Evolutionary conservation across 2,329 filamentous ascomycete species (phyloP), one percentile per base, ranked within the genome.

Genomic region (Nemania sp.): DNA sequence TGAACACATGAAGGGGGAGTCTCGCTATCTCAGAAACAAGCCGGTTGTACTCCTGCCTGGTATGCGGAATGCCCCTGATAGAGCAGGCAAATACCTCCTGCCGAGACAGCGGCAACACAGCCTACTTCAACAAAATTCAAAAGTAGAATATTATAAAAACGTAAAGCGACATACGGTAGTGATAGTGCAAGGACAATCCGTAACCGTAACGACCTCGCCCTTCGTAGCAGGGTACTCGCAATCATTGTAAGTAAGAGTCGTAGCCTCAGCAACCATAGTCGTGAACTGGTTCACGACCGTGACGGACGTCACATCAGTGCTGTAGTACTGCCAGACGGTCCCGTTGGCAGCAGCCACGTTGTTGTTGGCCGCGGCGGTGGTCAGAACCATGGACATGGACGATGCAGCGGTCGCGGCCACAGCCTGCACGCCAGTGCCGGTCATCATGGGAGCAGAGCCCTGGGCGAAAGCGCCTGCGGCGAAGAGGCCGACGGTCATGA

Each of bases 161-260:
- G 7, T 11, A 17, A 19, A 42, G 37, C 37, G 2, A 60, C 66
- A 51, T 62, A 70, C 67, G 5, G 59, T 67, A 22, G 67, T 65
- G 34, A 72, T 57, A 39, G 78, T 80, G 73, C 79, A 81, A 53
- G 78, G 77, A 70, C 79, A 82, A 67, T 81, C 72, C 31, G 73
- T 76, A 51, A 86, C 77, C 64, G 79, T 83, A 60, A 84, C 70
- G 50, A 78, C 79, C 62, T 80, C 71, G 56, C 82, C 76, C 67
- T 76, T 73, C 47, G 77, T 79, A 62, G 83, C 75, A 42, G 78
- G 77, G 74, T 80, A 84, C 43, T 73, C 73, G 68, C 77, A 75
- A 65, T 71, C 70, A 64, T 76, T 76, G 68, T 79, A 72, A 59
- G 74, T 79, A 61, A 84, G 62, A 59, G 73, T 75, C 28, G 81